Percentiles rank a stretch among this genome's conserved stretches.
phyloP scores from a whole-genome alignment of 495 filamentous ascomycete species.

The Apodospora peruviana region DNA sequence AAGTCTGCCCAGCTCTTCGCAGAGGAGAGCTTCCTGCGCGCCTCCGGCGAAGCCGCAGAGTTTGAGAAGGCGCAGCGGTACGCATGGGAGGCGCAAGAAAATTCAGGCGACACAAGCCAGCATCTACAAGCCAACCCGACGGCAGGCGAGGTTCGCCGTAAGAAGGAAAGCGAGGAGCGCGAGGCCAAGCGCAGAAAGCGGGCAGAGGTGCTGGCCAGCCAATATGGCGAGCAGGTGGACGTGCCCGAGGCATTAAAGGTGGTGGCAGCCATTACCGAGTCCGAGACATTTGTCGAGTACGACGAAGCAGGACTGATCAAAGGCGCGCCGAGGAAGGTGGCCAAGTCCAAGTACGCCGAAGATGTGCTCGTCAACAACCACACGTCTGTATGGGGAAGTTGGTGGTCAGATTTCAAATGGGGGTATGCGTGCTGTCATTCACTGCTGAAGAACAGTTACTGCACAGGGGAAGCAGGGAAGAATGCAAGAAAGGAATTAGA shows the following conservation, averaged over 20 bases:
- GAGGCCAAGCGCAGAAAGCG: slow-evolving; percentile 62
- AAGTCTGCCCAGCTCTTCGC: slow-evolving; percentile 82
- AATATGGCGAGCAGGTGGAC: slow-evolving; percentile 75
- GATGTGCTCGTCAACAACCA: slow-evolving; percentile 89
- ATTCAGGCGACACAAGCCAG: slow-evolving; percentile 60
- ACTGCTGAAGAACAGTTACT: slow-evolving; percentile 91
- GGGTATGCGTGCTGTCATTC: slow-evolving; percentile 97
- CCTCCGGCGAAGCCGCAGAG: slow-evolving; percentile 89
- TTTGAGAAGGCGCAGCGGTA: slow-evolving; percentile 86
- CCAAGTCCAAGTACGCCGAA: slow-evolving; percentile 86
- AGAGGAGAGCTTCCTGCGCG: slow-evolving; percentile 88
- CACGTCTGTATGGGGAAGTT: slow-evolving; percentile 89
- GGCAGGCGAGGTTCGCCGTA: slow-evolving; percentile 75
- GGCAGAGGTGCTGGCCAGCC: slow-evolving; percentile 68
- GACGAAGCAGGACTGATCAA: slow-evolving; percentile 86
- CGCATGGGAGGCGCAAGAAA: slow-evolving; percentile 93
- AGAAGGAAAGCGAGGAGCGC: slow-evolving; percentile 67
- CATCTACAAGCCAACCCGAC: slow-evolving; percentile 97
- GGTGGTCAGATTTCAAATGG: slow-evolving; percentile 95
- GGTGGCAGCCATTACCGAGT: slow-evolving; percentile 67
- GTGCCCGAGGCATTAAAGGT: slow-evolving; percentile 53
- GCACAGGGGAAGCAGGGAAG: slow-evolving; percentile 83
- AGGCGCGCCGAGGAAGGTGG: slow-evolving; percentile 67
- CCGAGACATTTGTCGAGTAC: slow-evolving; percentile 91
- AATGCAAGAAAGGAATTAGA: slow-evolving; percentile 37